Evolutionary conservation across 2,329 filamentous ascomycete species (phyloP), one percentile per base, ranked within the genome.

Genomic region (Colletotrichum cuscutae): DNA sequence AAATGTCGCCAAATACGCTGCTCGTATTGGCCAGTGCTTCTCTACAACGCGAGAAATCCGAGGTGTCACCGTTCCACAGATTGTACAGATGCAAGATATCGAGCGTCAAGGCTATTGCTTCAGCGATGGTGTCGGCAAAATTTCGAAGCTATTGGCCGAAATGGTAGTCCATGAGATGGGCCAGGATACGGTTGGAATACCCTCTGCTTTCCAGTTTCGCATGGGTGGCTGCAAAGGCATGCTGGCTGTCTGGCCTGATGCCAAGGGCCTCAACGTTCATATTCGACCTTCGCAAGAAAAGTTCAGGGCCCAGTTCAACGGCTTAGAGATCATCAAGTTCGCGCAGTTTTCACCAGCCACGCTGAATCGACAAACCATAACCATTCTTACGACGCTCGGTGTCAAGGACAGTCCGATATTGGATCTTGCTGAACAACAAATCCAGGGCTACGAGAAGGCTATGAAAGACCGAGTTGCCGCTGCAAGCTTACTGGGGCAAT

Each of bases 151-250:
- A 72, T 85, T 98, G 26, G 94, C 95, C 0, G 85, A 90, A 32
- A 89, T 97, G 82, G 90, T 97, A 57, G 89, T 92, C 9, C 84
- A 89, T 15, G 93, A 97, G 75, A 89, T 97, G 73, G 88, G 88
- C 35, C 83, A 86, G 24, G 86, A 87, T 13, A 82, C 88, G 1
- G 82, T 86, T 2, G 82, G 88, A 5, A 84, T 90, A 5, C 95
- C 97, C 0, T 97, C 95, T 0, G 93, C 94, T 0, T 96, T 94
- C 76, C 97, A 99, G 77, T 98, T 98, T 78, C 93, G 97, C 8
- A 90, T 98, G 77, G 95, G 94, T 9, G 97, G 97, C 1, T 95
- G 92, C 83, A 99, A 99, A 83, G 97, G 97, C 0, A 91, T 99
- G 15, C 86, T 99, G 22, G 90, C 91, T 0, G 87, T 95, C 4